phyloP scores from a whole-genome alignment of 352 stramenopile genomes.

The Halophytophthora batemanensis region DNA sequence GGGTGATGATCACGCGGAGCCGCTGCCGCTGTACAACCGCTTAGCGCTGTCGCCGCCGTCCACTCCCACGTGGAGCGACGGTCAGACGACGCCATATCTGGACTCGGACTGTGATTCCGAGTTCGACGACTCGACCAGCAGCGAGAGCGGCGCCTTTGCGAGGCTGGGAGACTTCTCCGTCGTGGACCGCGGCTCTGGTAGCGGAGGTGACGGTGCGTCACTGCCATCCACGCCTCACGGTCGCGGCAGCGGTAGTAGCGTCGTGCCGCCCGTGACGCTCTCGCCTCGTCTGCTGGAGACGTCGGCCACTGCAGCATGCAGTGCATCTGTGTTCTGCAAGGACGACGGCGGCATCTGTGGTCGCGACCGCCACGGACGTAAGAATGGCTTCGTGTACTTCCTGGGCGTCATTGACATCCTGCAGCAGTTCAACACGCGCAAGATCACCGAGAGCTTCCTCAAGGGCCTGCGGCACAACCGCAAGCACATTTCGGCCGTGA shows the following conservation, averaged over 20 bases:
- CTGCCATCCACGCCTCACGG: conserved; percentile 20
- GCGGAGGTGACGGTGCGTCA: conserved; percentile 11
- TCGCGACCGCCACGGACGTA: conserved; percentile 48
- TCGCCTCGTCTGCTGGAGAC: conserved; percentile 56
- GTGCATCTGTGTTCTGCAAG: conserved; percentile 71
- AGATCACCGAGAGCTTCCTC: conserved; percentile 89
- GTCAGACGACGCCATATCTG: conserved; percentile 9
- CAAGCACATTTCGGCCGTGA: conserved; percentile 86
- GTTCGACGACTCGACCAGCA: conserved; percentile 38
- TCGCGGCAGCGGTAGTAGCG: not conserved
- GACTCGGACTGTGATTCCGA: conserved; percentile 42
- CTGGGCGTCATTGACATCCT: conserved; percentile 93
- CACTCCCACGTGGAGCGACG: conserved; percentile 21
- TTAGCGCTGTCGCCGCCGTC: conserved; percentile 23
- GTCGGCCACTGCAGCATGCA: conserved; percentile 34
- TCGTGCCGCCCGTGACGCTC: conserved; percentile 31
- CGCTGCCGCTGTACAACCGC: conserved; percentile 7
- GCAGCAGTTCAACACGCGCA: conserved; percentile 92
- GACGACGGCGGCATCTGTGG: conserved; percentile 74
- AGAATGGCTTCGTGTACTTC: conserved; percentile 89
- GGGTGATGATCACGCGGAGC: not conserved
- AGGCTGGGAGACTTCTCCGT: conserved; percentile 20
- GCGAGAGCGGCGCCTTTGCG: conserved; percentile 20
- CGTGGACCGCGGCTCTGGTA: conserved; percentile 9
- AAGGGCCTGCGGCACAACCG: conserved; percentile 84